Percentiles rank a stretch among this genome's conserved stretches.
phyloP scores from a whole-genome alignment of 371 early-diverging fungal genomes.

The Apophysomyces sp. region DNA sequence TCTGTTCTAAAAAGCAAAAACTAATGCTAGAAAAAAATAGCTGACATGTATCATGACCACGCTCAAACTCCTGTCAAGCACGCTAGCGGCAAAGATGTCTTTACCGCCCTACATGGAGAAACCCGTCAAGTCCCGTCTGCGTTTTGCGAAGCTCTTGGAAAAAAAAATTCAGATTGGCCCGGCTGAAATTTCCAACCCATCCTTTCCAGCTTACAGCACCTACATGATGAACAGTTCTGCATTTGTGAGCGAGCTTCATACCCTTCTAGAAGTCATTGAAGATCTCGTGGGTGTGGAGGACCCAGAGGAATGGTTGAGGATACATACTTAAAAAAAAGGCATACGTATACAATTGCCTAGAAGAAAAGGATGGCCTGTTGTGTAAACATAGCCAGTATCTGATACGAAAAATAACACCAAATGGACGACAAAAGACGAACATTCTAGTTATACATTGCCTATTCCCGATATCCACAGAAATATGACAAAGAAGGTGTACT shows the following conservation, averaged over 20 bases:
- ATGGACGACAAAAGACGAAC: too few species aligned
- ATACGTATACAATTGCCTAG: not conserved
- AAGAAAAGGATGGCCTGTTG: too few species aligned
- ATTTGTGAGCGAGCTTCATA: constrained; percentile 36
- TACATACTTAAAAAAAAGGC: constrained; percentile 11
- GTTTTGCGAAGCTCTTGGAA: constrained; percentile 22
- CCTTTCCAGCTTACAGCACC: constrained; percentile 30
- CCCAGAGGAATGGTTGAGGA: constrained; percentile 35
- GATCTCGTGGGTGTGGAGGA: constrained; percentile 41
- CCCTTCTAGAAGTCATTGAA: constrained; percentile 19
- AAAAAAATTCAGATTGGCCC: constrained; percentile 19
- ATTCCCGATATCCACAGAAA: too few species aligned
- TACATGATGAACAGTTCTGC: constrained; percentile 33
- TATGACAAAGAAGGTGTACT: too few species aligned
- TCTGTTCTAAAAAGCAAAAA: not conserved
- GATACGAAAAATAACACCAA: too few species aligned
- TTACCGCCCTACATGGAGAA: constrained; percentile 41
- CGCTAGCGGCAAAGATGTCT: constrained; percentile 36
- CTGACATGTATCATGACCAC: constrained; percentile 40
- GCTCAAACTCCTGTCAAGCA: constrained; percentile 38
- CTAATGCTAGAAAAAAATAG: constrained; percentile 11
- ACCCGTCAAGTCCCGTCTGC: constrained; percentile 27
- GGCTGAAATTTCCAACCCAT: constrained; percentile 25
- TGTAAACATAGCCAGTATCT: too few species aligned
- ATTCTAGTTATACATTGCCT: too few species aligned